A percentile compares a stretch with the other conserved stretches of the same genome.
phyloP scores from a whole-genome alignment of 140 eudicot species.

The Stevia rebaudiana region DNA sequence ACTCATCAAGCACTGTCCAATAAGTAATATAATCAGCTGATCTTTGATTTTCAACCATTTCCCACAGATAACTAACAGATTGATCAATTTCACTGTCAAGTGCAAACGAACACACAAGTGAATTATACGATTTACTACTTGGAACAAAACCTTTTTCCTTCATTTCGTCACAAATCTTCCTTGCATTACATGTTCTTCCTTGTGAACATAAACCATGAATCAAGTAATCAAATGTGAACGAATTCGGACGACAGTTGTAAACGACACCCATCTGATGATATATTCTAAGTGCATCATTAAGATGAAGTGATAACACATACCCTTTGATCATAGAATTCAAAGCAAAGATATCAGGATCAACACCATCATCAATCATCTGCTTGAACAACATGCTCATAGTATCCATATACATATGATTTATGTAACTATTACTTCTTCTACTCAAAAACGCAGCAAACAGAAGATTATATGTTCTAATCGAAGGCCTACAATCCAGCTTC shows the following conservation, averaged over 20 bases:
- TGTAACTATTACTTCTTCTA: slow-evolving; percentile 51
- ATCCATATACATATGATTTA: slow-evolving; percentile 78
- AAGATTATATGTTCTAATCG: slow-evolving; percentile 70
- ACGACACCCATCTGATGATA: slow-evolving; percentile 91
- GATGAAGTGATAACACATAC: slow-evolving; percentile 73
- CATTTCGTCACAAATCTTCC: slow-evolving; percentile 65
- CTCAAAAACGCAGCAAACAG: slow-evolving; percentile 71
- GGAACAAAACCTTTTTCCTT: slow-evolving; percentile 70
- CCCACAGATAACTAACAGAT: slow-evolving; percentile 62
- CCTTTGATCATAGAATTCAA: slow-evolving; percentile 85
- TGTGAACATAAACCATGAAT: slow-evolving; percentile 85
- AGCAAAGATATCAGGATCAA: slow-evolving; percentile 70
- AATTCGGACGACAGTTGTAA: slow-evolving; percentile 57
- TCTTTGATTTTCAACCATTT: slow-evolving; percentile 52
- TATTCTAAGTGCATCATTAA: slow-evolving; percentile 75
- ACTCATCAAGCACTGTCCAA: slow-evolving; percentile 65
- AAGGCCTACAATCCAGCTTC: slow-evolving; percentile 66
- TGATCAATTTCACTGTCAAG: slow-evolving; percentile 68
- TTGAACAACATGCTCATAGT: slow-evolving; percentile 64
- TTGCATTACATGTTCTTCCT: slow-evolving; percentile 79
- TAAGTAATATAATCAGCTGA: slow-evolving; percentile 60
- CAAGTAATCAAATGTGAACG: slow-evolving; percentile 67
- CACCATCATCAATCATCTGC: slow-evolving; percentile 82
- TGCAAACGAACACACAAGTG: slow-evolving; percentile 70
- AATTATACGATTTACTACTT: slow-evolving; percentile 73